Percentiles rank a stretch among this genome's conserved stretches.
Evolutionary conservation across 768 basidiomycete species (phyloP).

Genomic region (Termitomyces sp.): DNA sequence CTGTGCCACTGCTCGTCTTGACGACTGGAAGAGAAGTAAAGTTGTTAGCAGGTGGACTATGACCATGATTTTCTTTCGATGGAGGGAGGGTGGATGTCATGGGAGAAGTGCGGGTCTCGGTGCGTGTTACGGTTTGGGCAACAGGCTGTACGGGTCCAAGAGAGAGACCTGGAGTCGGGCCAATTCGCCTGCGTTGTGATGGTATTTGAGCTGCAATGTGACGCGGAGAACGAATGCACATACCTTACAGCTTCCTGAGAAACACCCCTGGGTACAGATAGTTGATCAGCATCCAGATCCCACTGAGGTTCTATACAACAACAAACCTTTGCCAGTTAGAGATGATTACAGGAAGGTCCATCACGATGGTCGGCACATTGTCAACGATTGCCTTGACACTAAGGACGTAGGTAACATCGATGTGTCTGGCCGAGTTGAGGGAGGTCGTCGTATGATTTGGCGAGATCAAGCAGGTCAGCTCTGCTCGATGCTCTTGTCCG

Average conservation of each 20-base stretch:
- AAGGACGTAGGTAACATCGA: conserved; percentile 80
- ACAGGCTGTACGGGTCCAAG: conserved; percentile 22
- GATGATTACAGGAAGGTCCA: conserved; percentile 76
- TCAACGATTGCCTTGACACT: conserved; percentile 75
- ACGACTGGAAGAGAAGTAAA: background rate
- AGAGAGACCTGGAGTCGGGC: conserved; percentile 41
- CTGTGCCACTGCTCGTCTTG: background rate
- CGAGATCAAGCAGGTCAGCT: conserved; percentile 66
- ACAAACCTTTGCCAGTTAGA: conserved; percentile 83
- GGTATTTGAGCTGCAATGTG: background rate
- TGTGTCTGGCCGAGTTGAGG: conserved; percentile 73
- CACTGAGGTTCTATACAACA: conserved; percentile 1
- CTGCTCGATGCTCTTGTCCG: conserved; percentile 64
- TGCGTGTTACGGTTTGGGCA: conserved; percentile 6
- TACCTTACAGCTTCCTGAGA: conserved; percentile 65
- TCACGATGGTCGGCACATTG: conserved; percentile 51
- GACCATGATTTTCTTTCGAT: conserved; percentile 8
- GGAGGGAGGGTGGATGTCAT: conserved; percentile 9
- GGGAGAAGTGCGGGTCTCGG: conserved; percentile 5
- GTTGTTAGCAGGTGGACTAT: background rate
- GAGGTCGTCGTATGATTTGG: conserved; percentile 75
- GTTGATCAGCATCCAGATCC: conserved; percentile 3
- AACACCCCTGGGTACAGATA: conserved; percentile 42
- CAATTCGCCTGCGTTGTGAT: conserved; percentile 33
- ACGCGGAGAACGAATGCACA: conserved; percentile 15